Conservation (phyloP, 257 asterid species). For the Nyctanthes arbortristis region DNA sequence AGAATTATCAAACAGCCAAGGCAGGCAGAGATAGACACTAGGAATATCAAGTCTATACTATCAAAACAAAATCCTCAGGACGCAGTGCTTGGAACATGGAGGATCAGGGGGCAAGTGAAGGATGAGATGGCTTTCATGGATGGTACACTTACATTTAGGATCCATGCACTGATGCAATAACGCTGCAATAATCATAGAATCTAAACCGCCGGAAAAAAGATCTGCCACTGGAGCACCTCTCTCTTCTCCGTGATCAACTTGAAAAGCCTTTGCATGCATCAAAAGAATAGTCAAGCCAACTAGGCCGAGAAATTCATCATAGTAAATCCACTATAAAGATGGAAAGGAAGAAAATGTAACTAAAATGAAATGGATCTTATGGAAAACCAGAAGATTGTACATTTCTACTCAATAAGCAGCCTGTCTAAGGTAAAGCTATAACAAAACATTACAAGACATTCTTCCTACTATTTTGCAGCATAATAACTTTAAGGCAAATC, state of each 20-base stretch:
- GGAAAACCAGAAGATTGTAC: neutral
- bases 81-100: constrained; percentile 4
- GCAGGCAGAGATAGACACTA: neutral
- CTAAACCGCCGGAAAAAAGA: constrained; percentile 96
- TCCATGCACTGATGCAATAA: constrained; percentile 78
- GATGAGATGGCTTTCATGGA: constrained; percentile 16
- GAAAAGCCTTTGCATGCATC: constrained; percentile 39
- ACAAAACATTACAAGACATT: neutral
- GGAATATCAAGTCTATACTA: neutral
- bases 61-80: constrained; percentile 2
- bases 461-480: neutral
- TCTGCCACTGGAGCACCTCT: constrained; percentile 77
- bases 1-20: neutral
- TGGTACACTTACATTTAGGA: constrained; percentile 59
- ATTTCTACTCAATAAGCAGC: neutral
- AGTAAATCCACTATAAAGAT: constrained; percentile 1
- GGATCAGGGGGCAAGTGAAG: constrained; percentile 9
- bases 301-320: neutral
- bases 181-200: constrained; percentile 94
- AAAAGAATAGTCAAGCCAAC: constrained; percentile 10
- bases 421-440: neutral
- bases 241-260: constrained; percentile 33
- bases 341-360: neutral
- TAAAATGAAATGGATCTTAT: neutral
- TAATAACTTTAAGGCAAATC: neutral